Evolutionary conservation across 2,329 filamentous ascomycete species (phyloP).

Genomic region (Fusarium xylarioides): DNA sequence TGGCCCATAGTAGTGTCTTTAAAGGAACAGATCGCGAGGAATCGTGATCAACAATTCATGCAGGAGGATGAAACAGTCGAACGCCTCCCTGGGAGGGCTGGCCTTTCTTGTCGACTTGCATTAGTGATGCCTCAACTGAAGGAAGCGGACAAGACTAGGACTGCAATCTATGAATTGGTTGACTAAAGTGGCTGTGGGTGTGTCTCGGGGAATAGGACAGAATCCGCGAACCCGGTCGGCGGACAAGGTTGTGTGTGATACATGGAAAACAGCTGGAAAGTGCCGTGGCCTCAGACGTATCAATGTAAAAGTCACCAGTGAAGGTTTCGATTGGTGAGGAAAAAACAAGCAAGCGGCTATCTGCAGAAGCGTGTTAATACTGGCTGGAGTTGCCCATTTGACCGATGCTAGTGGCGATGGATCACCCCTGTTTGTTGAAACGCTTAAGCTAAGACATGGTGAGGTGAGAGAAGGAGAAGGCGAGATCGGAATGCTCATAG

Average conservation of each 20-base stretch:
- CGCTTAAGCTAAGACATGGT: constrained; percentile 9
- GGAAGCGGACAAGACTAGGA: background rate
- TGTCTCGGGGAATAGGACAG: constrained; percentile 19
- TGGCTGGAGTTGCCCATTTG: background rate
- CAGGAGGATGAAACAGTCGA: constrained; percentile 13
- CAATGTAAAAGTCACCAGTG: background rate
- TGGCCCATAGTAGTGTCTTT: background rate
- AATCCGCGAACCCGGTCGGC: constrained; percentile 30
- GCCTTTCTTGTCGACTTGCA: constrained; percentile 8
- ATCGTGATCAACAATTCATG: constrained; percentile 8
- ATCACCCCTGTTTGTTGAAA: background rate
- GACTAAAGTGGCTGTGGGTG: constrained; percentile 14
- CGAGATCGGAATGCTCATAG: constrained; percentile 19
- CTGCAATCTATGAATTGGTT: background rate
- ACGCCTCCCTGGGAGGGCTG: background rate
- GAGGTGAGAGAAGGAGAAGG: constrained; percentile 1
- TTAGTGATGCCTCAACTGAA: constrained; percentile 3
- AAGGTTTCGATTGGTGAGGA: background rate
- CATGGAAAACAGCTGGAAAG: background rate
- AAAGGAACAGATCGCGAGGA: background rate
- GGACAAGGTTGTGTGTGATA: background rate
- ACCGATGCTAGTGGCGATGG: background rate
- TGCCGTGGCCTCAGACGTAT: background rate
- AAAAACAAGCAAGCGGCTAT: background rate
- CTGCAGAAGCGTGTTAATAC: background rate